Conservation (phyloP, 208 protist species). For the Crithidia mellificae region DNA sequence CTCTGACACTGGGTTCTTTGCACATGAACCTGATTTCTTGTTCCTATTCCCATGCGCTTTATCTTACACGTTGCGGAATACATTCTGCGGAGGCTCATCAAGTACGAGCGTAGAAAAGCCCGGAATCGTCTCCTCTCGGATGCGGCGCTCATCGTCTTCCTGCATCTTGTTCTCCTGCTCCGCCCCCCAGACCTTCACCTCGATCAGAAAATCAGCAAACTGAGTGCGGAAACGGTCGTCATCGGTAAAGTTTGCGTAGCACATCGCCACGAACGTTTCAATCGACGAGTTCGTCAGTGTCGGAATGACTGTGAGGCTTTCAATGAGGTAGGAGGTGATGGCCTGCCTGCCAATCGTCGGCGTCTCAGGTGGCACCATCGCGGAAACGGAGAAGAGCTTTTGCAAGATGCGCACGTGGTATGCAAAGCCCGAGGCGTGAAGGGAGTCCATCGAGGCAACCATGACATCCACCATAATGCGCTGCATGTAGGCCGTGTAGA, state of each 20-base stretch:
- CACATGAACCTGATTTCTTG: too few relatives aligned
- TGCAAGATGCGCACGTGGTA: constrained; percentile 75
- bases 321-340: constrained; percentile 54
- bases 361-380: constrained; percentile 49
- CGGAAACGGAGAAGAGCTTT: constrained; percentile 72
- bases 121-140: constrained; percentile 56
- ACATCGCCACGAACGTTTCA: constrained; percentile 47
- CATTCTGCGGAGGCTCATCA: constrained; percentile 17
- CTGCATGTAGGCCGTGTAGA: constrained; percentile 79
- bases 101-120: constrained; percentile 40
- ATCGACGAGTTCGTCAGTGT: constrained; percentile 64
- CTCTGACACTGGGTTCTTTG: too few relatives aligned
- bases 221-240: constrained; percentile 44
- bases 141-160: constrained; percentile 59
- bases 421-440: constrained; percentile 81
- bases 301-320: constrained; percentile 64
- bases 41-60: too few relatives aligned
- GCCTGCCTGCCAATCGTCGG: constrained; percentile 61
- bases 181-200: constrained; percentile 84
- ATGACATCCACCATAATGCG: constrained; percentile 84
- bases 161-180: constrained; percentile 85
- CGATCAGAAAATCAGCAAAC: constrained; percentile 86
- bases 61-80: constrained; percentile 12
- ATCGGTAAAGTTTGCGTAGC: constrained; percentile 50
- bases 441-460: constrained; percentile 76